Evolutionary conservation across 495 filamentous ascomycete species (phyloP), one percentile per base, ranked within the genome.

Genomic region (Penicillium canariense): DNA sequence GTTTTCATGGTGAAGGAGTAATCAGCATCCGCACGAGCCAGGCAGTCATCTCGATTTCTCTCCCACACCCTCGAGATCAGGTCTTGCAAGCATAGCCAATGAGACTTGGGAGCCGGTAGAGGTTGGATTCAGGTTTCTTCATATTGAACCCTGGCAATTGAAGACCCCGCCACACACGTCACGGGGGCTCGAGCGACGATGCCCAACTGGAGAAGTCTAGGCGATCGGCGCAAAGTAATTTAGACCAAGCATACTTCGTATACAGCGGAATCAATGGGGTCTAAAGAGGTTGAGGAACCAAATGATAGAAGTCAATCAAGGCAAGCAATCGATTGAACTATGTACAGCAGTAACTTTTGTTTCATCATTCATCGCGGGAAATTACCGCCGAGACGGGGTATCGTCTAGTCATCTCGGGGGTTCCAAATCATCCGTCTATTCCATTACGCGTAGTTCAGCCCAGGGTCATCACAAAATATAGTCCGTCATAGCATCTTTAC

Each of bases 371-470:
- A 66, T 73, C 62, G 62, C 61, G 52, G 48, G 43, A 43, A 60
- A 52, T 58, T 48, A 52, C 64, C 60, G 50, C 25, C 18, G 52
- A 62, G 55, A 68, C 48, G 61, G 72, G 72, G 72, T 76, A 76
- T 76, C 72, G 61, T 75, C 70, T 75, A 73, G 61, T 63, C 63
- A 65, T 67, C 56, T 70, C 65, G 60, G 62, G 63, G 62, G 48
- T 52, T 62, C 58, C 56, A 58, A 55, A 50, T 63, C 65, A 67
- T 65, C 55, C 55, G 48, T 75, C 70, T 73, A 73, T 75, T 25
- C 65, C 69, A 71, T 74, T 71, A 48, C 54, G n/a, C 46, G 52
- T 57, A 55, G 56, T 62, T 55, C 55, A 43, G 57, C 65, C 48
- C 46, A 35, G 43, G 50, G 54, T 65, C 54, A 52, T 70, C 67